Percentiles rank a stretch among this genome's conserved stretches.
These are phyloP conservation scores for Phoenix dactylifera DNA, from an alignment of 176 grass and related monocot species.

Conservation along the genomic window DNA sequence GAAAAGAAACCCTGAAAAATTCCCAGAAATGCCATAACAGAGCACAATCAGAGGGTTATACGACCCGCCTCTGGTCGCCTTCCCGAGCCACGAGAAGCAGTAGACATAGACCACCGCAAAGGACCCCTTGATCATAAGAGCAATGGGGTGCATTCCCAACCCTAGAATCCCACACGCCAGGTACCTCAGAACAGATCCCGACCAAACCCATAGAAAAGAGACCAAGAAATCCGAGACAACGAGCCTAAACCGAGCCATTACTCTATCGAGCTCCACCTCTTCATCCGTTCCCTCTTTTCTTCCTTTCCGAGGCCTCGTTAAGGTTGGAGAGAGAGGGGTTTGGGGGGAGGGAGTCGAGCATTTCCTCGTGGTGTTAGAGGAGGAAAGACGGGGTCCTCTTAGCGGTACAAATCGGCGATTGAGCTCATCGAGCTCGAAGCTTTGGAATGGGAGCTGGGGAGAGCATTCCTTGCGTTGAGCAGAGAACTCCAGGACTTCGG, in stretches of 20 bases:
- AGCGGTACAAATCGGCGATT: too few species aligned
- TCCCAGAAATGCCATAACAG: slow-evolving; percentile 12
- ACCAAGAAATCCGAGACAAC: slow-evolving; percentile 9
- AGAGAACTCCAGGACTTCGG: too few species aligned
- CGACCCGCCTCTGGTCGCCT: slow-evolving; percentile 12
- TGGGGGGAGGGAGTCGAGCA: too few species aligned
- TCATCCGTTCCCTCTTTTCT: too few species aligned
- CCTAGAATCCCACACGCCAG: slow-evolving; percentile 7
- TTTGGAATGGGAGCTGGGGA: too few species aligned
- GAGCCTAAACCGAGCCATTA: background rate
- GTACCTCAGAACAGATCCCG: slow-evolving; percentile 3
- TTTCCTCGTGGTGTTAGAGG: too few species aligned
- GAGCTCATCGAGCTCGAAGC: too few species aligned
- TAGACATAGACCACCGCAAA: slow-evolving; percentile 5
- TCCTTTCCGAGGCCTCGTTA: too few species aligned
- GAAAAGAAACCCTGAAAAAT: slow-evolving; percentile 10
- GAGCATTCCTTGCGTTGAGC: too few species aligned
- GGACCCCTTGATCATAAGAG: slow-evolving; percentile 8
- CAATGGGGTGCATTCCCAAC: background rate
- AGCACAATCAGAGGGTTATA: slow-evolving; percentile 22
- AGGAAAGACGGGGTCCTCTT: too few species aligned
- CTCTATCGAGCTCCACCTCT: too few species aligned
- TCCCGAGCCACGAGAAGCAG: slow-evolving; percentile 10
- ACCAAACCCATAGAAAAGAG: slow-evolving; percentile 18
- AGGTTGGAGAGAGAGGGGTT: too few species aligned